Conservation (phyloP, 2,329 filamentous ascomycete species). For the Neonectria coccinea region DNA sequence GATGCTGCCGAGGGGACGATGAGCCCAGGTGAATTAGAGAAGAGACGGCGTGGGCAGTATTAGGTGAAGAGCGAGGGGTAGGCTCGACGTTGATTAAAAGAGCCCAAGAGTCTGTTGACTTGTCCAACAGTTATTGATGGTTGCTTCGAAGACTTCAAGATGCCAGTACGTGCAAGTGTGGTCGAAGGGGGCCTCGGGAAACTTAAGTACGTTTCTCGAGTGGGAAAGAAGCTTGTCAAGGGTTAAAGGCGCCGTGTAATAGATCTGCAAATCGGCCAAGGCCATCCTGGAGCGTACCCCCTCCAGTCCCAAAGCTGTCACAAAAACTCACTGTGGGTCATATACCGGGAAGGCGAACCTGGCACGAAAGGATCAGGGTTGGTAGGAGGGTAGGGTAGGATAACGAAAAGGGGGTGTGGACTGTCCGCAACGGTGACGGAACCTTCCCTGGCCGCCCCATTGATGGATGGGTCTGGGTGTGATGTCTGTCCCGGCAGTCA, state of each 20-base stretch:
- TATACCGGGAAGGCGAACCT: conserved; percentile 40
- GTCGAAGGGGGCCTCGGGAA: conserved; percentile 43
- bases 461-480: conserved; percentile 33
- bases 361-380: conserved; percentile 43
- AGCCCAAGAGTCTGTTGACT: conserved; percentile 29
- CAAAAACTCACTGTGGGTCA: conserved; percentile 42
- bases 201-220: conserved; percentile 47
- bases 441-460: conserved; percentile 42
- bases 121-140: conserved; percentile 32
- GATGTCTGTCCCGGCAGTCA: conserved; percentile 44
- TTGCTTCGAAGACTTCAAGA: conserved; percentile 34
- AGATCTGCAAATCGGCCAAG: conserved; percentile 45
- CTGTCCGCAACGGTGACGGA: conserved; percentile 35
- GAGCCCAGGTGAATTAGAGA: conserved; percentile 28
- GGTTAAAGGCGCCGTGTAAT: conserved; percentile 44
- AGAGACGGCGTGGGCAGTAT: conserved; percentile 23
- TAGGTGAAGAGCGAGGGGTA: conserved; percentile 20
- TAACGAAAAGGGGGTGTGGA: conserved; percentile 36
- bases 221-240: conserved; percentile 46
- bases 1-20: conserved; percentile 18
- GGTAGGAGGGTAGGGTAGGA: conserved; percentile 25
- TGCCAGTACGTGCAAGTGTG: conserved; percentile 33
- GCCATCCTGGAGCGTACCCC: conserved; percentile 40
- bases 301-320: conserved; percentile 44
- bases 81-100: conserved; percentile 18